These are phyloP conservation scores for Stevia rebaudiana DNA, from an alignment of 140 eudicot genomes.

Conservation along the genomic window DNA sequence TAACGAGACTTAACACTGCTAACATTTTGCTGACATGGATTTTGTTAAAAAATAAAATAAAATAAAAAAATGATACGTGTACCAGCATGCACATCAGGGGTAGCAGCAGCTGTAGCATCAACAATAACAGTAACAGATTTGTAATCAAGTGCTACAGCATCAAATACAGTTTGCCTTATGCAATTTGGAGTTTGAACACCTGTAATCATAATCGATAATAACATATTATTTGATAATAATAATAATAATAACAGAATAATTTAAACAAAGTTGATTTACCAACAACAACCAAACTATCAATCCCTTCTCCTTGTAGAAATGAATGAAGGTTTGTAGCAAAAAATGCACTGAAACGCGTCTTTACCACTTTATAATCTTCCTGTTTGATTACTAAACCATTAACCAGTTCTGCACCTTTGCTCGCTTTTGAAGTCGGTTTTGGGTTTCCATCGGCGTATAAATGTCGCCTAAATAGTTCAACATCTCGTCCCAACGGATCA, in stretches of 20 bases:
- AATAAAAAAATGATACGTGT: slow-evolving; percentile 2
- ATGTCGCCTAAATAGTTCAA: slow-evolving; percentile 69
- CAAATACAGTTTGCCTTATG: slow-evolving; percentile 55
- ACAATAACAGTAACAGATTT: slow-evolving; percentile 46
- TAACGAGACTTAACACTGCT: too few species aligned
- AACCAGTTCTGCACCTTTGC: slow-evolving; percentile 64
- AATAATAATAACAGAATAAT: not conserved
- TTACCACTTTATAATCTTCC: slow-evolving; percentile 74
- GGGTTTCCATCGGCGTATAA: slow-evolving; percentile 48
- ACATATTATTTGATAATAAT: too few species aligned
- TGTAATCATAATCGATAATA: slow-evolving; percentile 4
- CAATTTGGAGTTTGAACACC: slow-evolving; percentile 69
- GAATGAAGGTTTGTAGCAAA: slow-evolving; percentile 71
- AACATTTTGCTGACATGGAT: too few species aligned
- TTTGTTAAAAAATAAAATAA: not conserved
- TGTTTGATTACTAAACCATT: slow-evolving; percentile 62
- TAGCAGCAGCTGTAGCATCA: slow-evolving; percentile 61
- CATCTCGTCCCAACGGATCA: slow-evolving; percentile 86
- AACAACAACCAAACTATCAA: slow-evolving; percentile 50
- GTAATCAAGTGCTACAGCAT: slow-evolving; percentile 52
- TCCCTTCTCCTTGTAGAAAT: slow-evolving; percentile 61
- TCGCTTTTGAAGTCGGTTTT: slow-evolving; percentile 69
- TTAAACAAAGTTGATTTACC: slow-evolving; percentile 39
- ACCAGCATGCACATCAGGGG: slow-evolving; percentile 36
- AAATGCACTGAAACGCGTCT: slow-evolving; percentile 84